Conservation (phyloP, 768 basidiomycete species). For the Tylopilus sp. region DNA sequence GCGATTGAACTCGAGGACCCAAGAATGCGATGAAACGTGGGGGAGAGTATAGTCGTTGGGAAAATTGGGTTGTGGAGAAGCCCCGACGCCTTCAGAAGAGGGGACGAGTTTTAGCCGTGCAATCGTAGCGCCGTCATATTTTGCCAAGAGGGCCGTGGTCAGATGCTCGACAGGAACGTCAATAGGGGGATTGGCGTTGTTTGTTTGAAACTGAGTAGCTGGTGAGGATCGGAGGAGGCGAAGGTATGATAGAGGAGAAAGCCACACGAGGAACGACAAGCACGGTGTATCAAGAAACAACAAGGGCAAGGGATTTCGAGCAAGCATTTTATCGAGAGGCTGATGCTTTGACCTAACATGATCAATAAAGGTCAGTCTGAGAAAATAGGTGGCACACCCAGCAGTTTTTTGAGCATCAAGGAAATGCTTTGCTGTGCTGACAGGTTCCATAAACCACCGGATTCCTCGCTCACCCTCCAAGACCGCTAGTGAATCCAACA, state of each 20-base stretch:
- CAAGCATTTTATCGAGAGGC: slow-evolving; percentile 67
- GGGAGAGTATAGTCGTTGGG: slow-evolving; percentile 27
- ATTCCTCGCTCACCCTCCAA: slow-evolving; percentile 58
- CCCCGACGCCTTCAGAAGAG: slow-evolving; percentile 18
- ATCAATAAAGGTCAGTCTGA: background rate
- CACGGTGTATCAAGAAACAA: slow-evolving; percentile 67
- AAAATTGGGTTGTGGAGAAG: slow-evolving; percentile 10
- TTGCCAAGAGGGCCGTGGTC: slow-evolving; percentile 39
- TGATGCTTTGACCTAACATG: slow-evolving; percentile 37
- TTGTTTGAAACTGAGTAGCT: slow-evolving; percentile 10
- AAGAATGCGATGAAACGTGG: slow-evolving; percentile 35
- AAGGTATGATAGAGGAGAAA: slow-evolving; percentile 70
- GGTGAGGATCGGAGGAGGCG: slow-evolving; percentile 45
- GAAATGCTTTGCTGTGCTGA: slow-evolving; percentile 18
- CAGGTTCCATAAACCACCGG: slow-evolving; percentile 66
- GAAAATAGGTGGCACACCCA: slow-evolving; percentile 13
- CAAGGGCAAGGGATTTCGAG: slow-evolving; percentile 56
- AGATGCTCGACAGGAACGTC: slow-evolving; percentile 56
- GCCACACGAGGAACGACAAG: slow-evolving; percentile 66
- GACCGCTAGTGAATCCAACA: slow-evolving; percentile 62
- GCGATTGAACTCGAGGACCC: slow-evolving; percentile 73
- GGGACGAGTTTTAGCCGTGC: slow-evolving; percentile 49
- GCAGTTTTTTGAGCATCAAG: slow-evolving; percentile 14
- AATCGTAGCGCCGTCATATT: slow-evolving; percentile 48
- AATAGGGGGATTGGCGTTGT: slow-evolving; percentile 12